A percentile compares a stretch with the other conserved stretches of the same genome.
Conservation (phyloP, 495 filamentous ascomycete species). For the Lophium mytilinum region DNA sequence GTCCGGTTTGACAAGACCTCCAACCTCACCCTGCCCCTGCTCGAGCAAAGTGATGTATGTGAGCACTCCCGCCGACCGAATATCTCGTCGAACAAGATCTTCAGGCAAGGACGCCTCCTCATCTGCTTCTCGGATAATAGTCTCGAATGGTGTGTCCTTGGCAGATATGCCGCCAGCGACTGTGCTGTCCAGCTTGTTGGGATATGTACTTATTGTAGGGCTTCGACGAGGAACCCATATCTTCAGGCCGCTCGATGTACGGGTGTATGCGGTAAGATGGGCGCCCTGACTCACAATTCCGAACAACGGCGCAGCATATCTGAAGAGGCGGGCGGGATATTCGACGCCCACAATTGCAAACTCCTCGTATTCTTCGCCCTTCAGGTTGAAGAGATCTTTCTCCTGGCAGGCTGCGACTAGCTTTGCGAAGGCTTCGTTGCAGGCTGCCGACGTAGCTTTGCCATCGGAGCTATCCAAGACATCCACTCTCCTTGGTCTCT, state of each 20-base stretch:
- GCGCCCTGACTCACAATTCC: conserved; percentile 83
- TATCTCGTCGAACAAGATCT: conserved; percentile 51
- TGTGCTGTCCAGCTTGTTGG: conserved; percentile 83
- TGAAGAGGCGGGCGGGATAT: conserved; percentile 61
- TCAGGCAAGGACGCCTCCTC: conserved; percentile 87
- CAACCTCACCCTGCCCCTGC: conserved; percentile 70
- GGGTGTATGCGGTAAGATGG: conserved; percentile 74
- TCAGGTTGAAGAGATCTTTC: too few species aligned
- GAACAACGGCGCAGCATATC: conserved; percentile 67
- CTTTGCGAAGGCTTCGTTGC: too few species aligned
- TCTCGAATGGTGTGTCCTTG: conserved; percentile 66
- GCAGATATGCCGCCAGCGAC: conserved; percentile 85
- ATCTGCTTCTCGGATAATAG: conserved; percentile 72
- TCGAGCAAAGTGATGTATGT: conserved; percentile 82
- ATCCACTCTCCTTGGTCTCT: conserved; percentile 28
- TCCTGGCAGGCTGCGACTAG: too few species aligned
- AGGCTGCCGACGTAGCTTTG: conserved; percentile 56
- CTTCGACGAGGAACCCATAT: conserved; percentile 81
- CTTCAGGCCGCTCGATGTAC: conserved; percentile 46
- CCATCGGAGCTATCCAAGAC: conserved; percentile 41
- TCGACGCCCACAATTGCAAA: conserved; percentile 70
- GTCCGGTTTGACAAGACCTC: conserved; percentile 79
- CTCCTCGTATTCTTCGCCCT: conserved; percentile 79
- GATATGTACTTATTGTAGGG: conserved; percentile 71
- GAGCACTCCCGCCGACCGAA: conserved; percentile 56